phyloP scores from a whole-genome alignment of 257 asterid species.

The Solanum virginianum region DNA sequence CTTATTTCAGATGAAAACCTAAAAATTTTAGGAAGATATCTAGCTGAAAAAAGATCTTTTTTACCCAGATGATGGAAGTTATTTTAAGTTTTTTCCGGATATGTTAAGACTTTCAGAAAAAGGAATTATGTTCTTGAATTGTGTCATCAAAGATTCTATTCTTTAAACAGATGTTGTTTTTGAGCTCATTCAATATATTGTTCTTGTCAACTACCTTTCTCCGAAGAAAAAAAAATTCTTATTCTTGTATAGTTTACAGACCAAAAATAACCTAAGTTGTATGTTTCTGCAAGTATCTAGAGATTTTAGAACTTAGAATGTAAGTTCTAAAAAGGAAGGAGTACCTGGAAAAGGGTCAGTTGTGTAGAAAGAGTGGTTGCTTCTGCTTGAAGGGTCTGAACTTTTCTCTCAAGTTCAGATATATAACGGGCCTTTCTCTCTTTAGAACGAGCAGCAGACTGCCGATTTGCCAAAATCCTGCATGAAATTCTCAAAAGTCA shows the following conservation, averaged over 20 bases:
- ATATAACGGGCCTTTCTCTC: constrained; percentile 80
- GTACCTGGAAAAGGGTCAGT: constrained; percentile 66
- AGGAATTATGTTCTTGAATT: not conserved
- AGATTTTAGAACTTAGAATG: not conserved
- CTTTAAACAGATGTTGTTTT: not conserved
- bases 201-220: not conserved
- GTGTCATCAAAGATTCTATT: not conserved
- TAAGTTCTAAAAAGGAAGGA: not conserved
- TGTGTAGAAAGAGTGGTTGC: constrained; percentile 89
- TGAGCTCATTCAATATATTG: not conserved
- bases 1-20: not conserved
- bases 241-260: not conserved
- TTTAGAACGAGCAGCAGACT: constrained; percentile 91
- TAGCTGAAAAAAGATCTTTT: not conserved
- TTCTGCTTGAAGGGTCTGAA: constrained; percentile 91
- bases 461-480: constrained; percentile 94
- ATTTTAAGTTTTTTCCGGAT: not conserved
- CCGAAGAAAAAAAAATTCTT: not conserved
- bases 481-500: not conserved
- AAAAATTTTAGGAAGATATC: not conserved
- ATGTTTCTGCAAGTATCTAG: not conserved
- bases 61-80: not conserved
- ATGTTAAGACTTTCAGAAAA: not conserved
- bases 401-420: constrained; percentile 89
- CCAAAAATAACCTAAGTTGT: not conserved